Conservation (phyloP, 768 basidiomycete genomes). For the Multifurca ochricompacta region DNA sequence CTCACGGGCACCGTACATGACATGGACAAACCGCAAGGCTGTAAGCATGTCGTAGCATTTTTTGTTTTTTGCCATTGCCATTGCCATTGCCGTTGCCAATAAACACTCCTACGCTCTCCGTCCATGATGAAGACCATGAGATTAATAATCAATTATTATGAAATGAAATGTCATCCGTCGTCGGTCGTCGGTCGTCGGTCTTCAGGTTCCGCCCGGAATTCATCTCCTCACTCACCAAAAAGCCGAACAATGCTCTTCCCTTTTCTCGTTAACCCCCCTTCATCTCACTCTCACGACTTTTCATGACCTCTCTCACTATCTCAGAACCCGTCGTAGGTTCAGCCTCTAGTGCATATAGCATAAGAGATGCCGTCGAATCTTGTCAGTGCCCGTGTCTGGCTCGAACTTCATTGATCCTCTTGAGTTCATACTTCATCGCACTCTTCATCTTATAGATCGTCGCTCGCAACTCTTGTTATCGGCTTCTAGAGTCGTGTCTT, state of each 20-base stretch:
- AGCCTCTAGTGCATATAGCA: constrained; percentile 10
- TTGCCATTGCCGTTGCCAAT: no score
- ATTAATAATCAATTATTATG: constrained; percentile 14
- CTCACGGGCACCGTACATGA: constrained; percentile 77
- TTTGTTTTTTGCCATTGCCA: no score
- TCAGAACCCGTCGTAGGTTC: constrained; percentile 12
- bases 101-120: constrained; percentile 7
- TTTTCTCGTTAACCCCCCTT: no score
- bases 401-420: neutral
- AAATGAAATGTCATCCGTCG: neutral
- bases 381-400: constrained; percentile 3
- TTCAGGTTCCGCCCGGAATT: constrained; percentile 14
- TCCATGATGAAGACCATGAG: no score
- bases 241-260: neutral
- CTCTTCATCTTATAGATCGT: constrained; percentile 9
- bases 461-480: constrained; percentile 14
- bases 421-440: neutral
- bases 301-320: constrained; percentile 1
- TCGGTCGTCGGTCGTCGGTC: no score
- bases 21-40: constrained; percentile 79
- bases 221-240: neutral
- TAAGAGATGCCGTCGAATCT: constrained; percentile 17
- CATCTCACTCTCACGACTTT: constrained; percentile 7
- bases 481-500: neutral
- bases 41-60: constrained; percentile 30